Evolutionary conservation across 1,284 basidiomycete genomes (phyloP), one percentile per base, ranked within the genome.

Genomic region (Fomitopsis betulina): DNA sequence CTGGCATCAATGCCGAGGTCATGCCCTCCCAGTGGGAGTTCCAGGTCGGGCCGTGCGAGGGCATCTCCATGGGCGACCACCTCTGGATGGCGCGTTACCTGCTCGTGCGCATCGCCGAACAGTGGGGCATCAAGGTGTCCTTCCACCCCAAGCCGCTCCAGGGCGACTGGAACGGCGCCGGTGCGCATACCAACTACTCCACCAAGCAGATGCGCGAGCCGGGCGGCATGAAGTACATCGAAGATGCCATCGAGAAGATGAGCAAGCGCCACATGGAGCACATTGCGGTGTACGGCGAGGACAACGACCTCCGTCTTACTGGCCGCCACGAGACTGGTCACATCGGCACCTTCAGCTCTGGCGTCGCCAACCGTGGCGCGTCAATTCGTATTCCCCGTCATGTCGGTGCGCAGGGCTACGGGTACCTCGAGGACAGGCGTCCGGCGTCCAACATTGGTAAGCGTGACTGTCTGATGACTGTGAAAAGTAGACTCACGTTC

Each of bases 11-110:
- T 76, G 97, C 97, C 65, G 97, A 99, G 80, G 97, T 99, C 68
- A 98, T 99, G 96, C 96, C 97, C 30, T 90, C 96, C 60, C 97
- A 99, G 78, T 98, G 96, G 96, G 96, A 99, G 80, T 99, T 97
- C 91, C 97, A 99, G 78, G 95, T 99, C 68, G 96, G 96, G 61
- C 96, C 96, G 42, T 98, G 96, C 73, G 89, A 92, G 75, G 96
- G 96, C 65, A 98, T 99, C 75, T 84, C 92, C 66, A 97, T 99
- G 93, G 96, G 96, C 68, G 96, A 99, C 77, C 95, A 97, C 78
- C 87, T 97, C 69, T 96, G 93, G 93, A 94, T 97, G 84, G 93
- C 95, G 49, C 92, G 95, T 68, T 97, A 90, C 79, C 89, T 97
- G 67, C 87, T 97, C 66, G 75, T 93, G 73, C 91, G 94, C 68